These are phyloP conservation scores for Collybia nuda DNA, from an alignment of 768 basidiomycete species.

Conservation along the genomic window DNA sequence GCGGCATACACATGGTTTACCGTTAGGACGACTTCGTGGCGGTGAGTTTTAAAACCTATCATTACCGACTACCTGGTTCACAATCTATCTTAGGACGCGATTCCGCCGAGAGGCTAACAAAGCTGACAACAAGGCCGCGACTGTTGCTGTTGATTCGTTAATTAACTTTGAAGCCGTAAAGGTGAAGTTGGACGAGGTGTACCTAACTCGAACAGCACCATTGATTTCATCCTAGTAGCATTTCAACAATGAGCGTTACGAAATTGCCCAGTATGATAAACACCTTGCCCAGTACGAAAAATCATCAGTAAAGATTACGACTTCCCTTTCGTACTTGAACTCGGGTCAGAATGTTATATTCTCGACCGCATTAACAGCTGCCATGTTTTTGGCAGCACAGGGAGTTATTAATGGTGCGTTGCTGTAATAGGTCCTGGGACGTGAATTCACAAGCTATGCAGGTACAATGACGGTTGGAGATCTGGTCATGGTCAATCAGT, in stretches of 20 bases:
- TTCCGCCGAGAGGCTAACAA: constrained; percentile 95
- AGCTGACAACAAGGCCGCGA: constrained; percentile 96
- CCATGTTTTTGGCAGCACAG: constrained; percentile 97
- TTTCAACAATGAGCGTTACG: constrained; percentile 96
- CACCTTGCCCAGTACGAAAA: constrained; percentile 87
- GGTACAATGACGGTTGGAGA: constrained; percentile 99
- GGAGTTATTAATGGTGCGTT: constrained; percentile 84
- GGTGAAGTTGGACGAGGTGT: constrained; percentile 39
- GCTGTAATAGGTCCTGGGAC: neutral
- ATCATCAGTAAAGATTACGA: constrained; percentile 91
- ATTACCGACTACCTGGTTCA: constrained; percentile 1
- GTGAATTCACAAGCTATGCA: constrained; percentile 23
- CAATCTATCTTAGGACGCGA: constrained; percentile 57
- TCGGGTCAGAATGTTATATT: constrained; percentile 98
- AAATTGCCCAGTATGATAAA: constrained; percentile 89
- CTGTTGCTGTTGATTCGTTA: constrained; percentile 89
- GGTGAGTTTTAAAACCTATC: constrained; percentile 43
- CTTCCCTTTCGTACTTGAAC: constrained; percentile 89
- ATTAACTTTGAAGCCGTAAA: constrained; percentile 99
- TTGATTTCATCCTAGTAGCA: constrained; percentile 49
- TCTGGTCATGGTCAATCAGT: constrained; percentile 98
- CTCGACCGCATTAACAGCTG: constrained; percentile 86
- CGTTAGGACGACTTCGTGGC: constrained; percentile 93
- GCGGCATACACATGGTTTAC: constrained; percentile 97
- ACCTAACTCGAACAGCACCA: neutral